Conservation (phyloP, 139 green algal genomes). For the Closterium sp. region DNA sequence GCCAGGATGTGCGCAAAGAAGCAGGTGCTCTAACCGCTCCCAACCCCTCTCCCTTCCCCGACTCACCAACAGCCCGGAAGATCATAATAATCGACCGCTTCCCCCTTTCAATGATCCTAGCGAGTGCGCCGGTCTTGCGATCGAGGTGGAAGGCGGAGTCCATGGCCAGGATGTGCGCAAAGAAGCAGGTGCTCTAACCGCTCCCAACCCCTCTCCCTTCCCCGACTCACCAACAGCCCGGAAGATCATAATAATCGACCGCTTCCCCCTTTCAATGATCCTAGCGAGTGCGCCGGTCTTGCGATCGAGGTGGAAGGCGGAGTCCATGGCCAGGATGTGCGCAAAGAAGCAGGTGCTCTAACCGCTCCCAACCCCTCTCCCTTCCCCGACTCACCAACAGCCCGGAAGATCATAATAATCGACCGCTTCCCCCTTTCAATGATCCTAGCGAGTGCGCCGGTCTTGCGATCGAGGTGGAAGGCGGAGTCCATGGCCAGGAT, state of each 20-base stretch:
- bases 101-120: conserved; percentile 87
- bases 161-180: conserved; percentile 78
- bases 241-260: conserved; percentile 90
- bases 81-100: conserved; percentile 85
- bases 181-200: too few relatives aligned
- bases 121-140: conserved; percentile 79
- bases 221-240: conserved; percentile 62
- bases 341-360: too few relatives aligned
- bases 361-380: too few relatives aligned
- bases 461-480: conserved; percentile 86
- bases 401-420: conserved; percentile 90
- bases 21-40: too few relatives aligned
- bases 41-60: too few relatives aligned
- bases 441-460: conserved; percentile 80
- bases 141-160: conserved; percentile 85
- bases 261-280: conserved; percentile 88
- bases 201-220: too few relatives aligned
- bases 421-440: conserved; percentile 86
- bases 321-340: conserved; percentile 82
- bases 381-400: conserved; percentile 54
- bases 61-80: conserved; percentile 76
- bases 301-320: conserved; percentile 81
- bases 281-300: conserved; percentile 80
- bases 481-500: conserved; percentile 77
- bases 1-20: conserved; percentile 81